Evolutionary conservation across 192 early-diverging fungal genomes (phyloP), one percentile per base, ranked within the genome.

Genomic region (Entophlyctis helioformis): DNA sequence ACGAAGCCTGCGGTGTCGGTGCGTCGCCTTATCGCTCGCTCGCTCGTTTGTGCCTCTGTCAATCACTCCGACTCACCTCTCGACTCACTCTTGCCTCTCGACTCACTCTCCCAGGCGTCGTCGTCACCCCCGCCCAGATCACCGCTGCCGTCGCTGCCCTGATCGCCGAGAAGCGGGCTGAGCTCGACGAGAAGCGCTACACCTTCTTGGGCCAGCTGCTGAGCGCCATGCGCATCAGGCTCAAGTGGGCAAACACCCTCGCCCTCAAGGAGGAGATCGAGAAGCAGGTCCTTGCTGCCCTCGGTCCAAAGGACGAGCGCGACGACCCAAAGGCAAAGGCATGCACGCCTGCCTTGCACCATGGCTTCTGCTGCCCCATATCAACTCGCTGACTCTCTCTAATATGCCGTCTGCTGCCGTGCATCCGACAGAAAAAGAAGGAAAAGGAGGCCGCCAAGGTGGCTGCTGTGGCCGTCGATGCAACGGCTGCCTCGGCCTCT

Each of bases 231-330:
- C 78, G 76, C 49, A 80, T 75, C 51, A 60, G 71, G 24, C 67
- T 97, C 41, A 71, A 69, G 44, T 99, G 96, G 96, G 96, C 94
- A 20, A 83, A 91, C 50, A 71, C 86, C 36, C 72, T 75, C 48
- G 69, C 67, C 39, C 80, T 98, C 31, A 99, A 99, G 66, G 70
- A 78, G 45, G 82, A 80, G 63, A 65, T 96, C 26, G 96, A 98
- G 35, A 76, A 74, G 25, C 84, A 90, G 73, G 65, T 87, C 36
- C 59, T 85, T 18, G 78, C 80, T 15, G 52, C 83, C n/a, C 68
- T 99, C 41, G 96, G 96, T n/a, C 92, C 92, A 53, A 96, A 96
- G 64, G 94, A 97, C 62, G 94, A 96, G 57, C 80, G 93, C 35
- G 94, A 97, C 62, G 71, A 78, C 44, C 73, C 74, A 20, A 74